Base-by-base conservation (phyloP, 495 filamentous ascomycete genomes). In the Sabuloglossum arenarium region DNA sequence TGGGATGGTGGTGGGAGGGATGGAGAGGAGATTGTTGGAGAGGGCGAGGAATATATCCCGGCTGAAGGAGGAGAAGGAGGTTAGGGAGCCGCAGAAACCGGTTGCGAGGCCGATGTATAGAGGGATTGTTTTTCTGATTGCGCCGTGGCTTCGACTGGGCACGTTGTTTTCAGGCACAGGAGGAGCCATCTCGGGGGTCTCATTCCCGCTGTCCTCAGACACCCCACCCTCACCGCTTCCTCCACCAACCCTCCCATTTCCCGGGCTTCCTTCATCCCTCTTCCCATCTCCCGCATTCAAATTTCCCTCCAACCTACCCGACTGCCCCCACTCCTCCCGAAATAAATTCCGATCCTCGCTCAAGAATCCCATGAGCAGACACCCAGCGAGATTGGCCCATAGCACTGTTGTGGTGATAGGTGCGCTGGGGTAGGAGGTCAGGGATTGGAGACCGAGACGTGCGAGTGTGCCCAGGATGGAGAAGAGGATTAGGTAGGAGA, bases 61-160 rank as follows among this genome's bases (percentile, higher is more conserved):
- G 42, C 89, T 82, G 64, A 95, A 94, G 12, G 85, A 80, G 0
- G 88, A 94, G 68, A 96, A 97, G 37, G 82, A 87, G 3, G 91
- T 97, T 54, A 91, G 82, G 61, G 80, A 88, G 55, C 91, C 91
- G 67, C 91, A 97, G 70, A 94, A 96, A 12, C 91, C 91, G 1
- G 86, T 93, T 0, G 90, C 79, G 0, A 98, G 79, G 21, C 91
- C 91, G 56, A 96, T 85, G 65, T 91, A 96, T 0, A 95, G 74
- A 0, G 89, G 88, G 46, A 91, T 81, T 2, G 84, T 82, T 68
- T 91, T 93, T 66, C 89, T 94, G 12, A 61, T 56, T 46, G 65
- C 65, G 6, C 27, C 31, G 47, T 62, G 64, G 0, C n/a, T n/a
- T n/a, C n/a, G n/a, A n/a, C n/a, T n/a, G n/a, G n/a, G n/a, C n/a